phyloP scores from a whole-genome alignment of 2,329 filamentous ascomycete species.

The Mycosphaerella arachidis region DNA sequence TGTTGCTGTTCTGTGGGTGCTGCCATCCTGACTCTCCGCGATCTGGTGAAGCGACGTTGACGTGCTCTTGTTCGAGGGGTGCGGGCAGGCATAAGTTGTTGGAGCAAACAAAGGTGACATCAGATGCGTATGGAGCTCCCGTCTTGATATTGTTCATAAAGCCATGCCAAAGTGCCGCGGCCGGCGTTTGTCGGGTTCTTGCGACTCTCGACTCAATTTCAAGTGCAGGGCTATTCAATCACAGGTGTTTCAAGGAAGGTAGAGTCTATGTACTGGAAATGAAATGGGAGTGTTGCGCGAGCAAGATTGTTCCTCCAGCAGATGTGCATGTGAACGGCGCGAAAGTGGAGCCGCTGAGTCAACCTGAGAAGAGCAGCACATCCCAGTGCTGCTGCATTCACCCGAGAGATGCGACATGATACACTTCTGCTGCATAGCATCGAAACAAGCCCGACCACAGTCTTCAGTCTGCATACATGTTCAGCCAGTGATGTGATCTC shows the following conservation, averaged over 20 bases:
- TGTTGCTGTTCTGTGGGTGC: background rate
- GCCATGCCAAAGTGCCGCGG: conserved; percentile 10
- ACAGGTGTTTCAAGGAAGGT: background rate
- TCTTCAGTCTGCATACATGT: too few species aligned
- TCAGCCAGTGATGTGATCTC: background rate
- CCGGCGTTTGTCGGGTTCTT: background rate
- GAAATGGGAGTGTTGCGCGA: background rate
- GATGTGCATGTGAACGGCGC: background rate
- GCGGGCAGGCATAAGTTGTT: conserved; percentile 11
- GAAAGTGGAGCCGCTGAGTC: background rate
- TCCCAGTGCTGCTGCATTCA: too few species aligned
- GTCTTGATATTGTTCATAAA: conserved; percentile 24
- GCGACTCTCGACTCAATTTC: too few species aligned
- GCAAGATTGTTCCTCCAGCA: background rate
- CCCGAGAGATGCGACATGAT: background rate
- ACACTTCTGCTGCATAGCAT: background rate
- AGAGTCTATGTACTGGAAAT: background rate
- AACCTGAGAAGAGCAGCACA: background rate
- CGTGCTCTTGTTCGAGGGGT: background rate
- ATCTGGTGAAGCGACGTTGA: background rate
- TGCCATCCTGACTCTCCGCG: background rate
- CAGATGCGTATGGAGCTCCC: conserved; percentile 4
- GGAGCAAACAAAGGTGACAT: conserved; percentile 12
- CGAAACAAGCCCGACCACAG: background rate
- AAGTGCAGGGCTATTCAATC: background rate